Percentiles rank a stretch among this genome's conserved stretches.
These are phyloP conservation scores for Grigorovia humatica DNA, from an alignment of 805 yeast genomes.

Conservation along the genomic window DNA sequence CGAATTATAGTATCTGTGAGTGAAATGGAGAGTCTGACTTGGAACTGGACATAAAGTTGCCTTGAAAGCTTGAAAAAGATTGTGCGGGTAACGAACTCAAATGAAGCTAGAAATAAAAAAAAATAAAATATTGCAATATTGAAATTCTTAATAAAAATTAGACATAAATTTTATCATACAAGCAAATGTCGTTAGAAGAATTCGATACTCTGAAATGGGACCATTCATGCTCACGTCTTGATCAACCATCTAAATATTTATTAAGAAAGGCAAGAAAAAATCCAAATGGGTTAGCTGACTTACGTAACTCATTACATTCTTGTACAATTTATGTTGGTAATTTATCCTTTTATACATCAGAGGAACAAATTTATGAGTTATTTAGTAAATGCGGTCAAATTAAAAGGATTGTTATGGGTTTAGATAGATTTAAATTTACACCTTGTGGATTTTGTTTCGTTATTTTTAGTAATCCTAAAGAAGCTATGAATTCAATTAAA, in stretches of 20 bases:
- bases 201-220: slow-evolving; percentile 46
- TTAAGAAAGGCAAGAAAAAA: slow-evolving; percentile 51
- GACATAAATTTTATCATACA: background rate
- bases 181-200: slow-evolving; percentile 34
- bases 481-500: slow-evolving; percentile 74
- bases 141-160: too few species aligned
- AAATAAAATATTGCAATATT: too few species aligned
- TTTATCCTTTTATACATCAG: slow-evolving; percentile 81
- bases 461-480: slow-evolving; percentile 55
- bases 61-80: too few species aligned
- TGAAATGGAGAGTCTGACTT: too few species aligned
- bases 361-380: slow-evolving; percentile 85
- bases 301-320: slow-evolving; percentile 55
- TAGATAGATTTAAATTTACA: slow-evolving; percentile 79
- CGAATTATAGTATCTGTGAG: too few species aligned
- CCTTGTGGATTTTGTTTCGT: slow-evolving; percentile 98
- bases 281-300: slow-evolving; percentile 45
- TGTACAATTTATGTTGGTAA: slow-evolving; percentile 87
- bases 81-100: too few species aligned
- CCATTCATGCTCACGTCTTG: slow-evolving; percentile 58
- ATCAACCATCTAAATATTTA: slow-evolving; percentile 61
- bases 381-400: slow-evolving; percentile 76
- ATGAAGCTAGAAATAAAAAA: too few species aligned
- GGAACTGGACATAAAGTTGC: too few species aligned
- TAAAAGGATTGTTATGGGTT: slow-evolving; percentile 81